Evolutionary conservation across 2,329 filamentous ascomycete species (phyloP), one percentile per base, ranked within the genome.

Genomic region (Cucurbitaria berberidis): DNA sequence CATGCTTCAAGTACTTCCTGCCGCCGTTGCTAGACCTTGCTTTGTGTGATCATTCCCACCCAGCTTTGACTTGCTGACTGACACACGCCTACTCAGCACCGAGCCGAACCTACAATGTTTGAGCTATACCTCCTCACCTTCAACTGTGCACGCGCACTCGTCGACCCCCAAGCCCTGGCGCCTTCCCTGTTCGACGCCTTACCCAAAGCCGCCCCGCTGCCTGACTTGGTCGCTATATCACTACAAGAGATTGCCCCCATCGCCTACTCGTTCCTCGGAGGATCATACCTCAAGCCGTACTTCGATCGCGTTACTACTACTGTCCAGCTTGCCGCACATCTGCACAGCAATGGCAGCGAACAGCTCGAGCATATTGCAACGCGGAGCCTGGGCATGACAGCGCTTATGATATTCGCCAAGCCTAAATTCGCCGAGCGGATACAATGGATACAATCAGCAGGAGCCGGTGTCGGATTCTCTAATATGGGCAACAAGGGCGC

Each of bases 401-500:
- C 84, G 21, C 84, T 98, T 45, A 85, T 98, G 81, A 82, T 97
- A 16, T 96, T 96, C 72, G 89, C 88, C 18, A 86, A 86, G 51
- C 81, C 88, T 2, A 77, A 81, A 38, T 66, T 84, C 36, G 80
- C 83, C 0, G 75, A 81, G 8, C 80, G 82, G 21, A 79, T 97
- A 45, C 78, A 79, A 47, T 80, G 84, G 66, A 78, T 95, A n/a
- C 84, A 91, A 60, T 87, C 85, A n/a, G 91, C 89, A 2, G 90
- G 89, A 47, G 88, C 92, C 2, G 93, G 95, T 0, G 89, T 97
- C 43, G 95, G 95, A 0, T 75, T 92, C 1, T 88, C 87, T 52
- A 89, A 93, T 44, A 95, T 96, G 89, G 95, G 92, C 15, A 97
- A 97, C 75, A 99, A 99, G 76, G 95, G 93, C 26, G 93, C 92